Percentiles rank a stretch among this genome's conserved stretches.
These are phyloP conservation scores for Russula compacta DNA, from an alignment of 768 basidiomycete species.

Conservation along the genomic window DNA sequence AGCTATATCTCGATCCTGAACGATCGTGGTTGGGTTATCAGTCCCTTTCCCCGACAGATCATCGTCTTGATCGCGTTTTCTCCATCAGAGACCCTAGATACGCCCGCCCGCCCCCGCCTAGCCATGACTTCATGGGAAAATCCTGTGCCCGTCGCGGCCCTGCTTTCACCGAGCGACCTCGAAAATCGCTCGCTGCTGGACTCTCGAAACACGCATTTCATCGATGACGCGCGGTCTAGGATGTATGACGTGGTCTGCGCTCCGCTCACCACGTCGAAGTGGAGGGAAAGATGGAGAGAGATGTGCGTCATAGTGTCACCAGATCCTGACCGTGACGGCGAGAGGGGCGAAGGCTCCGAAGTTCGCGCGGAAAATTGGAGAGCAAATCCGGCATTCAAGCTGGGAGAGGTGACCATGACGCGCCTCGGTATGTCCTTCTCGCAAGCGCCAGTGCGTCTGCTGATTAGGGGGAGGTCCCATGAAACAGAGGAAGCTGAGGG, in stretches of 20 bases:
- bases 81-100: too few relatives aligned
- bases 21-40: background rate
- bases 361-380: conserved; percentile 82
- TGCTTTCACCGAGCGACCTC: conserved; percentile 11
- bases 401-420: conserved; percentile 84
- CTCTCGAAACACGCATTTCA: conserved; percentile 31
- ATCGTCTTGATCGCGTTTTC: background rate
- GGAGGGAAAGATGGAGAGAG: conserved; percentile 80
- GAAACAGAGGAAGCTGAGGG: conserved; percentile 62
- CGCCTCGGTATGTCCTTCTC: conserved; percentile 59
- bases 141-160: conserved; percentile 21
- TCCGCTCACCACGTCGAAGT: conserved; percentile 82
- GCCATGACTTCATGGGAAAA: conserved; percentile 26
- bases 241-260: conserved; percentile 72
- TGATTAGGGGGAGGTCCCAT: background rate
- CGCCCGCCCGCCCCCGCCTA: background rate
- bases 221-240: conserved; percentile 44
- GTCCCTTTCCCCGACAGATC: background rate
- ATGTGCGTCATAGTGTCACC: conserved; percentile 67
- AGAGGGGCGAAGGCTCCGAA: conserved; percentile 37
- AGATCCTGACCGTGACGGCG: conserved; percentile 29
- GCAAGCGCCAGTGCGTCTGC: conserved; percentile 4
- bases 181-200: background rate
- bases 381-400: conserved; percentile 63
- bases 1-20: background rate